Evolutionary conservation across 2,329 filamentous ascomycete species (phyloP).

Genomic region (Monosporascus cannonballus): DNA sequence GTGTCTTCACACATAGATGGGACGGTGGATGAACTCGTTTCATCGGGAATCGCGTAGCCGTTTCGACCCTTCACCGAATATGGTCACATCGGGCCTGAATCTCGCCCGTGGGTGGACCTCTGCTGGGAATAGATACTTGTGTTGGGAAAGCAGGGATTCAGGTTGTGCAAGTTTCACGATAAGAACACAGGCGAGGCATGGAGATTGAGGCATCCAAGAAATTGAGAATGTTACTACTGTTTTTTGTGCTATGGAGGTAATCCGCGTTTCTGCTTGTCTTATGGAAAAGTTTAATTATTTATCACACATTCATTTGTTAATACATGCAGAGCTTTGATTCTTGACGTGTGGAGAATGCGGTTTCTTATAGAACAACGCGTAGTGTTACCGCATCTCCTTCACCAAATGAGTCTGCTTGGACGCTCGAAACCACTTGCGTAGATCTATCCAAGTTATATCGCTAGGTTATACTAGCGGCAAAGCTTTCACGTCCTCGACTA

Average conservation of each 20-base stretch:
- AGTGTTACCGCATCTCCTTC: too few relatives aligned
- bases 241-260: conserved; percentile 20
- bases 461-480: too few relatives aligned
- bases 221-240: conserved; percentile 15
- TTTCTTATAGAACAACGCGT: too few relatives aligned
- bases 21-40: conserved; percentile 13
- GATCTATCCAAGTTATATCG: too few relatives aligned
- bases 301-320: conserved; percentile 5
- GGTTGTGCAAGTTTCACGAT: conserved; percentile 17
- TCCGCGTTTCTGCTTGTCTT: conserved; percentile 17
- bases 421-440: too few relatives aligned
- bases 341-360: too few relatives aligned
- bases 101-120: conserved; percentile 21
- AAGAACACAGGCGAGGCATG: conserved; percentile 10
- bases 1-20: conserved; percentile 12
- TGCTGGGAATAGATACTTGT: conserved; percentile 24
- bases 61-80: conserved; percentile 18
- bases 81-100: conserved; percentile 22
- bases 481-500: too few relatives aligned
- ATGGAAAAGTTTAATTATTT: conserved; percentile 18
- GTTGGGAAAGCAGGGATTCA: conserved; percentile 24
- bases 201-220: conserved; percentile 7
- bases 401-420: too few relatives aligned
- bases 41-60: conserved; percentile 12
- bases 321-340: not conserved